Evolutionary conservation across 2,329 filamentous ascomycete genomes (phyloP).

Genomic region (Aspergillus sp.): DNA sequence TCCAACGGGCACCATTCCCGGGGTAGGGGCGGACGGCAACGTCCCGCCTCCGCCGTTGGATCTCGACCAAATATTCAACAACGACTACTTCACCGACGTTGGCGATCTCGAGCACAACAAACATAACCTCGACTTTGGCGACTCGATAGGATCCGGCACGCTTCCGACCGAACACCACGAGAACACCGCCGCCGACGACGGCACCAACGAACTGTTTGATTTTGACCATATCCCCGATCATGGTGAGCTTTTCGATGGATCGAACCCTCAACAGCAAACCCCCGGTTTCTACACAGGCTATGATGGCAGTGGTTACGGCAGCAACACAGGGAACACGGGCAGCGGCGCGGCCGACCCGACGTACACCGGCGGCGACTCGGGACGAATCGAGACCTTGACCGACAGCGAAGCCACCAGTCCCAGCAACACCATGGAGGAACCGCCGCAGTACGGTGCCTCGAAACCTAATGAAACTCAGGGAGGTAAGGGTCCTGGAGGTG

Average conservation of each 20-base stretch:
- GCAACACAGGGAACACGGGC: slow-evolving; percentile 13
- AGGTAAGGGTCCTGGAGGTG: slow-evolving; percentile 23
- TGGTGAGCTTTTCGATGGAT: slow-evolving; percentile 31
- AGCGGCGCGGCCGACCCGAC: slow-evolving; percentile 8
- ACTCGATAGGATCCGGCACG: slow-evolving; percentile 17
- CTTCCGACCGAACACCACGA: slow-evolving; percentile 15
- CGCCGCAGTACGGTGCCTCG: slow-evolving; percentile 13
- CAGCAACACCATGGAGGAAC: slow-evolving; percentile 33
- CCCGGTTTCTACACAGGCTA: slow-evolving; percentile 35
- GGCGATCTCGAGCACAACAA: slow-evolving; percentile 32
- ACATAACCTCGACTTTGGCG: slow-evolving; percentile 22
- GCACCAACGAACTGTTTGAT: slow-evolving; percentile 41
- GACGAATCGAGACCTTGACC: slow-evolving; percentile 43
- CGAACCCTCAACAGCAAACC: slow-evolving; percentile 22
- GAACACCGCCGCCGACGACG: slow-evolving; percentile 21
- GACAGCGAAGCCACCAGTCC: slow-evolving; percentile 47
- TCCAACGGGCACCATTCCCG: slow-evolving; percentile 75
- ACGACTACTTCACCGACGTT: slow-evolving; percentile 54
- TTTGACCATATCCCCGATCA: slow-evolving; percentile 38
- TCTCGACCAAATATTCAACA: slow-evolving; percentile 58
- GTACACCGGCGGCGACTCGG: slow-evolving; percentile 21
- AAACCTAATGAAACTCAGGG: slow-evolving; percentile 16
- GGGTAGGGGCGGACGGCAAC: slow-evolving; percentile 50
- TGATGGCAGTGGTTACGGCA: slow-evolving; percentile 25
- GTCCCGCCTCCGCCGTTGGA: slow-evolving; percentile 50